These are phyloP conservation scores for Jaltomata sinuosa DNA, from an alignment of 257 asterid genomes.

Conservation along the genomic window DNA sequence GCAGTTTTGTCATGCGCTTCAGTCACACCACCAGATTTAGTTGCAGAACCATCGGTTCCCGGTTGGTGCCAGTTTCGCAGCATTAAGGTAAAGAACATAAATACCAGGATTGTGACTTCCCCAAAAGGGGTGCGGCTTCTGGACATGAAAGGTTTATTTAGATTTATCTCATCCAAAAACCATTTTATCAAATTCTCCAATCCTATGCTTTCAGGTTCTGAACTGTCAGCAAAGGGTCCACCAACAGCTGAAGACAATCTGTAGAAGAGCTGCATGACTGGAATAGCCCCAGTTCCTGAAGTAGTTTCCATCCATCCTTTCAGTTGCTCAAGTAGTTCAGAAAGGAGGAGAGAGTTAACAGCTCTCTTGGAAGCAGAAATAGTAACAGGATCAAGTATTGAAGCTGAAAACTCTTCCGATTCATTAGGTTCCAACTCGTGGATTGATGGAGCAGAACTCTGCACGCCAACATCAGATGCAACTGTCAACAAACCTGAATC, in stretches of 20 bases:
- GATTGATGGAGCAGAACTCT: constrained; percentile 51
- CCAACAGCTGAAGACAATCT: constrained; percentile 92
- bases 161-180: constrained; percentile 81
- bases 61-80: constrained; percentile 98
- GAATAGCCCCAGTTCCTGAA: constrained; percentile 83
- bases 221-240: constrained; percentile 74
- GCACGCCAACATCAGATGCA: constrained; percentile 51
- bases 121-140: constrained; percentile 77
- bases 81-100: constrained; percentile 96
- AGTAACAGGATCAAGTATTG: constrained; percentile 76
- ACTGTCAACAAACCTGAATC: constrained; percentile 54
- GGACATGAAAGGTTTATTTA: constrained; percentile 52
- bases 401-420: constrained; percentile 65
- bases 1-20: constrained; percentile 62
- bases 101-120: constrained; percentile 73
- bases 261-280: constrained; percentile 91
- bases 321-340: constrained; percentile 92
- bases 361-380: constrained; percentile 96
- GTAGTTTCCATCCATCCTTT: constrained; percentile 94
- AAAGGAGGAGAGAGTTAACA: constrained; percentile 82
- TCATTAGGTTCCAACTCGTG: constrained; percentile 77
- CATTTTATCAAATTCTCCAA: constrained; percentile 83
- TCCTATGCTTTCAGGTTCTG: constrained; percentile 64
- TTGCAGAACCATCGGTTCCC: constrained; percentile 56
- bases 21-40: constrained; percentile 47